Base-by-base conservation (phyloP, 2,329 filamentous ascomycete species). In the Fusarium subglutinans region DNA sequence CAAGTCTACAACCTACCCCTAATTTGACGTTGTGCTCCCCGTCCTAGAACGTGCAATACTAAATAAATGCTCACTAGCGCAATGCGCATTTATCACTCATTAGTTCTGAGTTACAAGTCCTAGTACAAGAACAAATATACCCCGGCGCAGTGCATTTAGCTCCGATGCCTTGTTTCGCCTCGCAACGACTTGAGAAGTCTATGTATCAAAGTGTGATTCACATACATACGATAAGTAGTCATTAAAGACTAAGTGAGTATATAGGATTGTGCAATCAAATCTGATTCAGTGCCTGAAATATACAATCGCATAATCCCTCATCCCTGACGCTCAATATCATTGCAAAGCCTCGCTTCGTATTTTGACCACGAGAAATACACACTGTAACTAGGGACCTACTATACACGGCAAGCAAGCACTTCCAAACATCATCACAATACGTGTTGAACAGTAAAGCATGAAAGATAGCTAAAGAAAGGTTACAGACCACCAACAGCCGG, bases 381-480 rank as follows among this genome's bases (percentile, higher is more conserved):
- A 41, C 15, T 38, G 35, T 17, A 30, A 48, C 45, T 15, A 35
- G 14, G 33, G 33, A 35, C 14, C 33, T 35, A 17, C 20, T 28
- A 15, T 20, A 20, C 28, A 61, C 35, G 40, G 20, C 24, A 28
- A 35, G 40, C 13, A 44, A 44, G 44, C 37, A 38, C 47, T 40
- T 30, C 45, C 26, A 63, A 55, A 44, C 50, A 51, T 71, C 51
- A 71, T 63, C 60, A 70, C 67, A 71, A 60, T 61, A 70, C 57
- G 47, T 64, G 58, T 63, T 70, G 51, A 43, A 60, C 54, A 69
- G 66, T 57, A 57, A 65, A 48, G 50, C 72, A 66, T 60, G 37
- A 72, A 66, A 69, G 72, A 54, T 71, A 73, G 38, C 58, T 69
- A 70, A 70, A 73, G 53, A 65, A 73, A 56, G 72, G 55, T 48